Percentiles rank a stretch among this genome's conserved stretches.
Conservation (phyloP, 78 protist genomes). For the Dictyostelium brefeldianum region DNA sequence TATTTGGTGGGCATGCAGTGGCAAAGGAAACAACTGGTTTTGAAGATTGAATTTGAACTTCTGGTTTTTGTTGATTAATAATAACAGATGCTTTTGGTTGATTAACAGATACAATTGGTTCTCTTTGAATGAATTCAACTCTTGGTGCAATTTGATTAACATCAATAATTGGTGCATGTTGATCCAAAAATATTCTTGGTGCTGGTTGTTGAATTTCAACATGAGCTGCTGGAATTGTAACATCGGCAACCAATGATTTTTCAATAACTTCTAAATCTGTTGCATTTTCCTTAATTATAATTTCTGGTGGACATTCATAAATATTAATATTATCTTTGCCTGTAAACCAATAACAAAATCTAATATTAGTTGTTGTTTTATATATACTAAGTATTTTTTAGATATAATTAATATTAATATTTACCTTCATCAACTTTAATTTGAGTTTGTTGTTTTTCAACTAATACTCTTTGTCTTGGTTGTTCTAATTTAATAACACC, state of each 20-base stretch:
- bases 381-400: too few relatives aligned
- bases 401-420: too few relatives aligned
- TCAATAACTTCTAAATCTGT: conserved; percentile 39
- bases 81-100: conserved; percentile 80
- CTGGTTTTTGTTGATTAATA: conserved; percentile 78
- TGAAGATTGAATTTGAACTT: conserved; percentile 67
- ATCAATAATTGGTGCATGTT: conserved; percentile 80
- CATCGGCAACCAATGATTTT: conserved; percentile 44
- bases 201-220: conserved; percentile 79
- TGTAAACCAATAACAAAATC: background rate
- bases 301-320: conserved; percentile 51
- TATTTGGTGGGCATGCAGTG: conserved; percentile 27
- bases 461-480: conserved; percentile 75
- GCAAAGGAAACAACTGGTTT: conserved; percentile 58
- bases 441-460: conserved; percentile 74
- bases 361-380: too few relatives aligned
- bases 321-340: conserved; percentile 54
- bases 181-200: conserved; percentile 69
- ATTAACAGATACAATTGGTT: conserved; percentile 72
- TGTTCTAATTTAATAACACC: conserved; percentile 77
- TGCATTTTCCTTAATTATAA: conserved; percentile 50
- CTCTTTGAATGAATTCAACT: conserved; percentile 71
- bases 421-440: conserved; percentile 58
- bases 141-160: conserved; percentile 64
- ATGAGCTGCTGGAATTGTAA: conserved; percentile 63